Evolutionary conservation across 208 protist species (phyloP).

Genomic region (Phytomonas sp.): DNA sequence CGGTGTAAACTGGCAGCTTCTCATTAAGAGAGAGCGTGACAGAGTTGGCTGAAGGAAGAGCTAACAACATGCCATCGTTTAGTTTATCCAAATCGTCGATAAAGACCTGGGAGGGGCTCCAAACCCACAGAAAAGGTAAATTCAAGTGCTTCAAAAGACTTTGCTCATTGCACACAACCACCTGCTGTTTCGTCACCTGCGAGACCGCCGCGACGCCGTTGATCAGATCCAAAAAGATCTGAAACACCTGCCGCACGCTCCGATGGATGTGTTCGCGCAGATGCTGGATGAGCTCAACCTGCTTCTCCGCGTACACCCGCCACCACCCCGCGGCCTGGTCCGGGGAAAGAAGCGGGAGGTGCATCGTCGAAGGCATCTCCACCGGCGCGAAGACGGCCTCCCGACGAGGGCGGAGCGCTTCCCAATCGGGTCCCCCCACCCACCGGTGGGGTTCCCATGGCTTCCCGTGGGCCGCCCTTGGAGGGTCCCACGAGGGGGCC

Average conservation of each 20-base stretch:
- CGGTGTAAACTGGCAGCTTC: slow-evolving; percentile 30
- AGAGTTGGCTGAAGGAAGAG: slow-evolving; percentile 45
- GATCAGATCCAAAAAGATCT: slow-evolving; percentile 49
- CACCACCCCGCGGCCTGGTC: slow-evolving; percentile 50
- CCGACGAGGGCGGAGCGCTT: slow-evolving; percentile 3
- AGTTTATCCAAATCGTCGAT: slow-evolving; percentile 73
- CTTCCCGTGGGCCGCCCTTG: background rate
- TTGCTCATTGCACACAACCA: slow-evolving; percentile 29
- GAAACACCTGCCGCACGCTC: slow-evolving; percentile 33
- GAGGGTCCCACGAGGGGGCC: background rate
- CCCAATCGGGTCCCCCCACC: background rate
- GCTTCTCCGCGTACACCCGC: slow-evolving; percentile 51
- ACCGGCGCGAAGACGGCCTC: slow-evolving; percentile 24
- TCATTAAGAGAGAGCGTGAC: slow-evolving; percentile 46
- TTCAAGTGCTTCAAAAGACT: slow-evolving; percentile 32
- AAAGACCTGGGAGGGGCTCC: slow-evolving; percentile 47
- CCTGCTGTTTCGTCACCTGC: slow-evolving; percentile 37
- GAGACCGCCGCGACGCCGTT: slow-evolving; percentile 48
- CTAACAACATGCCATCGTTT: slow-evolving; percentile 44
- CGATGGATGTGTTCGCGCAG: slow-evolving; percentile 32
- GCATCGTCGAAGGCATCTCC: slow-evolving; percentile 26
- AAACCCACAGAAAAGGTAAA: slow-evolving; percentile 56
- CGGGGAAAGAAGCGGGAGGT: slow-evolving; percentile 19
- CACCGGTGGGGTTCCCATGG: no score
- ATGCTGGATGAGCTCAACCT: slow-evolving; percentile 39